These are phyloP conservation scores for Lagenidium giganteum DNA, from an alignment of 352 stramenopile species.

Conservation along the genomic window DNA sequence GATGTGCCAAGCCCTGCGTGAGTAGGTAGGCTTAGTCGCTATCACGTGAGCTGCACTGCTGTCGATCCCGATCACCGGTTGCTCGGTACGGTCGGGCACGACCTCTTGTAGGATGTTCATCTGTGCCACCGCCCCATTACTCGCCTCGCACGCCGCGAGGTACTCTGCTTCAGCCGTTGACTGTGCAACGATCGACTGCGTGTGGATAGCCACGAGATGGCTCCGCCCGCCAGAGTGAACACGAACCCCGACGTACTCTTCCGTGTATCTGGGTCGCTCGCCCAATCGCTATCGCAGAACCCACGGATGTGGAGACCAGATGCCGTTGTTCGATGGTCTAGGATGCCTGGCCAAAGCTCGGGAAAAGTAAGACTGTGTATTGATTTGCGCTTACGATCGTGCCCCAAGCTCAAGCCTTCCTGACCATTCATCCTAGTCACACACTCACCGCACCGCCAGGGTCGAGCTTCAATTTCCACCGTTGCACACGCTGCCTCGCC, in stretches of 20 bases:
- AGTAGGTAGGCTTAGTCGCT: constrained; percentile 12
- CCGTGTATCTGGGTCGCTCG: not conserved
- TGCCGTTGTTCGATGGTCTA: too few species aligned
- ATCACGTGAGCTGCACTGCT: constrained; percentile 2
- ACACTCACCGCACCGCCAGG: too few species aligned
- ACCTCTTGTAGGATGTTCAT: constrained; percentile 6
- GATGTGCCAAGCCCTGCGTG: constrained; percentile 2
- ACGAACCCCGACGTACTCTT: constrained; percentile 8
- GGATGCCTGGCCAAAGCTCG: too few species aligned
- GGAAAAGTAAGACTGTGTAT: too few species aligned
- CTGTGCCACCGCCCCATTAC: constrained; percentile 2
- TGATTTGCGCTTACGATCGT: too few species aligned
- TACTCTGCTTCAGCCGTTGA: constrained; percentile 11
- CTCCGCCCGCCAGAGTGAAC: constrained; percentile 5
- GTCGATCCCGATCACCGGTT: constrained; percentile 5
- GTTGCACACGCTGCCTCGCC: too few species aligned
- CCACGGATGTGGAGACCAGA: constrained; percentile 2
- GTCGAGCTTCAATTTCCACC: not conserved
- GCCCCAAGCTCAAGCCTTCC: too few species aligned
- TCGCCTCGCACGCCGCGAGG: constrained; percentile 9
- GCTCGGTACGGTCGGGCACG: not conserved
- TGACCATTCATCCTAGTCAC: too few species aligned
- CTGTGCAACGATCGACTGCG: constrained; percentile 4
- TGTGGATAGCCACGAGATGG: constrained; percentile 3
- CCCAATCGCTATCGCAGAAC: constrained; percentile 12